Evolutionary conservation across 176 grass and related monocot genomes (phyloP).

Genomic region (Carex pumila): DNA sequence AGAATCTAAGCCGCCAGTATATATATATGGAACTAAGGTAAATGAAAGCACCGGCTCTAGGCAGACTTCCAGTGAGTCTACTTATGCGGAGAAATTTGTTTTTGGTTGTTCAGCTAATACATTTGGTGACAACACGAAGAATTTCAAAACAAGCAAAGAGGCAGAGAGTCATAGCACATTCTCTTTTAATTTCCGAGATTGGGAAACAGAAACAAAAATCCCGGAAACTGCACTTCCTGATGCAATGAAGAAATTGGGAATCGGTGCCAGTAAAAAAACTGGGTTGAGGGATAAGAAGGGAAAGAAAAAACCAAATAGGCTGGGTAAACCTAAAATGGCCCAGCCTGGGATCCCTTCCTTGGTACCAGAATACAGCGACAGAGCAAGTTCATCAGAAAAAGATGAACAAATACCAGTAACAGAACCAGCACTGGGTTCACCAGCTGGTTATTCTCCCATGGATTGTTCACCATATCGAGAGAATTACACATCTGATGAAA

Average conservation of each 20-base stretch:
- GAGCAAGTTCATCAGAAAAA: conserved; percentile 11
- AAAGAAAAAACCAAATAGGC: conserved; percentile 44
- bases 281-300: conserved; percentile 41
- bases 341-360: conserved; percentile 25
- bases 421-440: conserved; percentile 24
- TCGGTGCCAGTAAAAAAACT: conserved; percentile 41
- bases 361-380: conserved; percentile 19
- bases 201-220: conserved; percentile 17
- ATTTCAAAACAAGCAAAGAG: conserved; percentile 11
- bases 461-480: conserved; percentile 68
- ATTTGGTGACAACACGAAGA: conserved; percentile 15
- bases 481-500: conserved; percentile 24
- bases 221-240: conserved; percentile 41
- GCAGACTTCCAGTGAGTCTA: conserved; percentile 24
- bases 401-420: conserved; percentile 6
- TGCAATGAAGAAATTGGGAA: conserved; percentile 54
- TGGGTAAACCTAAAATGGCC: conserved; percentile 29
- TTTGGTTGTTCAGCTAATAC: conserved; percentile 12
- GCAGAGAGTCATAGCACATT: conserved; percentile 6
- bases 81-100: conserved; percentile 18
- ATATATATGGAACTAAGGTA: conserved; percentile 46
- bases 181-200: conserved; percentile 29
- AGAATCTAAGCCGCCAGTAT: conserved; percentile 27
- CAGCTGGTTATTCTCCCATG: conserved; percentile 76
- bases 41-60: conserved; percentile 33